A percentile compares a stretch with the other conserved stretches of the same genome.
phyloP scores from a whole-genome alignment of 345 rosid genomes.

The Gossypium turneri region DNA sequence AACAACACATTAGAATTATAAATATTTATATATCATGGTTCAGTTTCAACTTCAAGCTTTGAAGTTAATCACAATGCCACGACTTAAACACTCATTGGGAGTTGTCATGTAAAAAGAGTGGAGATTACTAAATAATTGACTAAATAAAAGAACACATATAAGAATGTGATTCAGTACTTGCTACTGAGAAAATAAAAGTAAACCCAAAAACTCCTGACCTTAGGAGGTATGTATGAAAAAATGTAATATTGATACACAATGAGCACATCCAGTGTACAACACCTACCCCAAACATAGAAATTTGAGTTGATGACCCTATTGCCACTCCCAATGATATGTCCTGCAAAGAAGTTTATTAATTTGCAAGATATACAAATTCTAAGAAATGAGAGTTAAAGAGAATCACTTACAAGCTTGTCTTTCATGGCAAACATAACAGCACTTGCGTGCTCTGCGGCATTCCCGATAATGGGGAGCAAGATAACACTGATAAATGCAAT shows the following conservation, averaged over 20 bases:
- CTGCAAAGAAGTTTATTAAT: constrained; percentile 35
- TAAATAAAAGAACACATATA: background rate
- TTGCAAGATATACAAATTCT: background rate
- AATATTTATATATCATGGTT: background rate
- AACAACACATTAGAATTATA: background rate
- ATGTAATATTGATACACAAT: background rate
- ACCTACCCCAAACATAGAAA: constrained; percentile 92
- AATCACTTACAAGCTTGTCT: constrained; percentile 73
- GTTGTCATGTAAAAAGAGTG: background rate
- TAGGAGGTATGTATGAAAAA: background rate
- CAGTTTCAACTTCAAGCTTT: background rate
- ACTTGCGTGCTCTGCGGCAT: constrained; percentile 96
- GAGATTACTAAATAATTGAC: background rate
- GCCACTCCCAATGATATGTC: constrained; percentile 96
- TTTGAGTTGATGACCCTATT: constrained; percentile 94
- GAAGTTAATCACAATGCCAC: background rate
- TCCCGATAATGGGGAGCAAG: constrained; percentile 95
- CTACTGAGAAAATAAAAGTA: background rate
- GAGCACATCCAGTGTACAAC: background rate
- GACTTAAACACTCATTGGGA: background rate
- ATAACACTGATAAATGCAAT: constrained; percentile 87
- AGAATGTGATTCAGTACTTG: background rate
- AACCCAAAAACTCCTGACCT: background rate
- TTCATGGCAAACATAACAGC: constrained; percentile 98
- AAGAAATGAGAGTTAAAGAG: background rate